Evolutionary conservation across 352 stramenopile genomes (phyloP), one percentile per base, ranked within the genome.

Genomic region (Plasmopara muralis): DNA sequence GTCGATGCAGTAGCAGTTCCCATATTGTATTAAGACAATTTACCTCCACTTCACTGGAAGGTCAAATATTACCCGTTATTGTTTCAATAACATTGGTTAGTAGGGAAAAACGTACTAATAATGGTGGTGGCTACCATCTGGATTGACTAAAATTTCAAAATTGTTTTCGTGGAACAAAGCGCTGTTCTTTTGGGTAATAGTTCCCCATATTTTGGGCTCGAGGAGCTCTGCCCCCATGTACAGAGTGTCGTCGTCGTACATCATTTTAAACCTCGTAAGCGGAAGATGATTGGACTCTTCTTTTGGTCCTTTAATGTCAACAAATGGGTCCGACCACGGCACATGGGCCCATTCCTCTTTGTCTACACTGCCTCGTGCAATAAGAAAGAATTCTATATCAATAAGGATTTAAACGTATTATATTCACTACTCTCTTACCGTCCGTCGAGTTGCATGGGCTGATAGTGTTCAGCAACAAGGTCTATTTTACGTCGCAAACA

Each of bases 131-230:
- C 64, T 88, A 20, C 80, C 80, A 51, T 84, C 71, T 8, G 81
- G 83, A 62, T 97, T 79, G n/a, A 97, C 70, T 52, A 97, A 97
- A 8, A 97, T 78, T 57, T 97, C 88, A 73, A 96, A 95, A 71
- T 97, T 86, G 53, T 94, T 96, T 58, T 97, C 86, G 42, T 93
- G 79, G 64, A 90, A 94, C 70, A 92, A 74, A 14, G 78, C 82
- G 10, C 67, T 72, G 65, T 94, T 89, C 59, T 83, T 75, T 6
- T 70, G 46, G 31, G 53, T 74, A 46, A 89, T 62, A 1, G 77
- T 92, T 18, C 80, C 83, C 81, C 81, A 94, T 49, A 94, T 83
- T 51, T 82, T 70, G 25, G 62, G 48, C 45, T 92, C 83, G 4
- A 84, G 29, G 4, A 94, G 55, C 55, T 85, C 76, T 0, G 77